These are phyloP conservation scores for Zanthoxylum bungeanum DNA, from an alignment of 345 rosid species.

Conservation along the genomic window DNA sequence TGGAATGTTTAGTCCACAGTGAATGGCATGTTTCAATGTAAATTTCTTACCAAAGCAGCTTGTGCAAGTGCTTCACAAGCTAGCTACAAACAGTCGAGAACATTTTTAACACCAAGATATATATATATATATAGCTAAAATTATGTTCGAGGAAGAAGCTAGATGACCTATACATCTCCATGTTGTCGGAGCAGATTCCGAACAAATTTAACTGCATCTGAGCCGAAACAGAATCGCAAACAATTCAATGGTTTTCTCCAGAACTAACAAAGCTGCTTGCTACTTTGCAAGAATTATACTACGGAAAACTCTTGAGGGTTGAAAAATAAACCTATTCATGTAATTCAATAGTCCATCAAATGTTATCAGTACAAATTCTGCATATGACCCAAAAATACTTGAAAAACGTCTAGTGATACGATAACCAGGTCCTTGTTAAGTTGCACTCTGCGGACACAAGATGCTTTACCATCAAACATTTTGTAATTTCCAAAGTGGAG, in stretches of 20 bases:
- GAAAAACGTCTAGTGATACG: slow-evolving; percentile 71
- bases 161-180: slow-evolving; percentile 84
- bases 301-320: neutral
- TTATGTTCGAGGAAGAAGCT: neutral
- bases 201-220: slow-evolving; percentile 69
- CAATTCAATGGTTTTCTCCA: slow-evolving; percentile 3
- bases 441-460: slow-evolving; percentile 44
- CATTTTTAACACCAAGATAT: neutral
- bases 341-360: slow-evolving; percentile 98
- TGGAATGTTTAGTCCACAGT: neutral
- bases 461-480: neutral
- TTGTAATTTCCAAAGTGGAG: slow-evolving; percentile 5
- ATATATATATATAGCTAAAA: too few species aligned
- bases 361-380: slow-evolving; percentile 76
- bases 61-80: slow-evolving; percentile 86
- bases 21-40: neutral
- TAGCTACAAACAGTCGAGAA: slow-evolving; percentile 44
- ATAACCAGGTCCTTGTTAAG: slow-evolving; percentile 73
- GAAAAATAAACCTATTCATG: slow-evolving; percentile 56
- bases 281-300: neutral
- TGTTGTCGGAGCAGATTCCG: slow-evolving; percentile 77
- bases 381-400: slow-evolving; percentile 65
- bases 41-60: slow-evolving; percentile 64
- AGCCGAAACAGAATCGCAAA: slow-evolving; percentile 43
- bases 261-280: neutral